Percentiles rank a stretch among this genome's conserved stretches.
These are phyloP conservation scores for Penicillium sp. DNA, from an alignment of 2,329 filamentous ascomycete genomes.

Conservation along the genomic window DNA sequence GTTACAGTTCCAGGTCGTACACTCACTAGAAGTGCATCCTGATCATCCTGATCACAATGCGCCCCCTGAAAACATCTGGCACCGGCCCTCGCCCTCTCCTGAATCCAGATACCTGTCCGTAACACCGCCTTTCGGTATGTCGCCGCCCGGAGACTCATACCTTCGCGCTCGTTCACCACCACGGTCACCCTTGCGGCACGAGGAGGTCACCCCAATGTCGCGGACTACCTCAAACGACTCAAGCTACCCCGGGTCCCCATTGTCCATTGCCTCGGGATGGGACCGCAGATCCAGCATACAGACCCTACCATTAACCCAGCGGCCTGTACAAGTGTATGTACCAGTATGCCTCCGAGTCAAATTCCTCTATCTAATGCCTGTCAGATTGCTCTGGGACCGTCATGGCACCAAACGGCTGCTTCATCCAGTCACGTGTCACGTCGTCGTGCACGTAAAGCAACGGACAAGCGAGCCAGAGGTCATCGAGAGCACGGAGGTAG, in stretches of 20 bases:
- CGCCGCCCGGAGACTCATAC: neutral
- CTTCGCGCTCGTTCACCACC: neutral
- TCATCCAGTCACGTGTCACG: constrained; percentile 8
- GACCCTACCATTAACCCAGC: neutral
- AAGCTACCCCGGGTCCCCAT: neutral
- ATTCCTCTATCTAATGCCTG: neutral
- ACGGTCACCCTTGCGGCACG: neutral
- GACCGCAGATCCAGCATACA: constrained; percentile 10
- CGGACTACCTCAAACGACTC: neutral
- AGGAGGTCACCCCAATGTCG: neutral
- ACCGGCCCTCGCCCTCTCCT: neutral
- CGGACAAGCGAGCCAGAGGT: constrained; percentile 7
- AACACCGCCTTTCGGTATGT: neutral
- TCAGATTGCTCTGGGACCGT: constrained; percentile 4
- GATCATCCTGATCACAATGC: neutral
- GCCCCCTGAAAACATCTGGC: neutral
- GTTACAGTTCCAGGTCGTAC: constrained; percentile 20
- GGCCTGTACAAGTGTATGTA: constrained; percentile 14
- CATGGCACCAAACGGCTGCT: neutral
- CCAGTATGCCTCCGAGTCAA: neutral
- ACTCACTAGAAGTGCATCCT: constrained; percentile 3
- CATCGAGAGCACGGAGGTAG: constrained; percentile 10
- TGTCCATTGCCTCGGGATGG: constrained; percentile 3
- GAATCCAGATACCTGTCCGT: neutral
- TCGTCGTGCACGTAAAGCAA: constrained; percentile 3